phyloP scores from a whole-genome alignment of 129 eudicot species.

The Scalesia atractyloides region DNA sequence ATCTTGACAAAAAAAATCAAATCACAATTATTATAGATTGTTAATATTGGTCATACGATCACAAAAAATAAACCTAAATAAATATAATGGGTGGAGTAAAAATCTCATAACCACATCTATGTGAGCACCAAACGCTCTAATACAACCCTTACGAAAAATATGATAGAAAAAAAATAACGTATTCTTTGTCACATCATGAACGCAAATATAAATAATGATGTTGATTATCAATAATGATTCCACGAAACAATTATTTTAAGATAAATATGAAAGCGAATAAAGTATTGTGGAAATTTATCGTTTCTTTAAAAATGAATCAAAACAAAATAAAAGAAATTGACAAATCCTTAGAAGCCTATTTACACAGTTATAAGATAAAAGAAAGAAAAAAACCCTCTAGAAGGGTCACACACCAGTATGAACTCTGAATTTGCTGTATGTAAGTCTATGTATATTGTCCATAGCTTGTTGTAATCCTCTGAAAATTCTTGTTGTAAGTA shows the following conservation, averaged over 20 bases:
- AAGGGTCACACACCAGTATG: slow-evolving; percentile 59
- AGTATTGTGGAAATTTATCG: slow-evolving; percentile 20
- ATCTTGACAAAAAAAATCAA: neutral
- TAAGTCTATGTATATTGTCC: slow-evolving; percentile 64
- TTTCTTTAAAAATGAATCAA: slow-evolving; percentile 33
- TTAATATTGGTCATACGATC: neutral
- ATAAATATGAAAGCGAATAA: slow-evolving; percentile 24
- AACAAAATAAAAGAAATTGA: slow-evolving; percentile 16
- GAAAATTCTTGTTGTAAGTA: slow-evolving; percentile 64
- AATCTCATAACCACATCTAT: no score
- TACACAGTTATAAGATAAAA: slow-evolving; percentile 48
- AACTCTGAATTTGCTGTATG: slow-evolving; percentile 29
- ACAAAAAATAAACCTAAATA: neutral
- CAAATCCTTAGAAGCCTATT: slow-evolving; percentile 48
- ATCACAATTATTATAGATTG: neutral
- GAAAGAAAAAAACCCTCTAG: slow-evolving; percentile 23
- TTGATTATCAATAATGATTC: slow-evolving; percentile 24
- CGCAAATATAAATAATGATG: slow-evolving; percentile 17
- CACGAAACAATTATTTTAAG: neutral
- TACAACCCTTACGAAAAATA: neutral
- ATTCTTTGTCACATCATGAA: slow-evolving; percentile 13
- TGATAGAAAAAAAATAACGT: neutral
- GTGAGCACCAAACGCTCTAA: no score
- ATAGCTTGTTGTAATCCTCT: slow-evolving; percentile 63
- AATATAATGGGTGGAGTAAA: neutral